Evolutionary conservation across 176 grass and related monocot species (phyloP).

Genomic region (Triticum timopheevii): DNA sequence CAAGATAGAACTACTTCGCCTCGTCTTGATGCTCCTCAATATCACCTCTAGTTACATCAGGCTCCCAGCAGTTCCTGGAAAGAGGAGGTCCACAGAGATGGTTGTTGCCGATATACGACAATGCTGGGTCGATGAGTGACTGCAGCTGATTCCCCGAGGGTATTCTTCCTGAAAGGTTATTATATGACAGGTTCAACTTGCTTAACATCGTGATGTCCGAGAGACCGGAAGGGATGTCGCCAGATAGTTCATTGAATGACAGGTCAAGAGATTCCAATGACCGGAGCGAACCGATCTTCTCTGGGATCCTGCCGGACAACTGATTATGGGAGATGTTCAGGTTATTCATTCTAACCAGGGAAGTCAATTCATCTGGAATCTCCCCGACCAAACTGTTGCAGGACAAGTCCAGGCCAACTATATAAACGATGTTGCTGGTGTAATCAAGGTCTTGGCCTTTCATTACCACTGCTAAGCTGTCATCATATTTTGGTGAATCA

Average conservation of each 20-base stretch:
- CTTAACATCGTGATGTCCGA: not conserved
- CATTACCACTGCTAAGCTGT: not conserved
- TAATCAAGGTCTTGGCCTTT: constrained; percentile 23
- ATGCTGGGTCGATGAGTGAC: not conserved
- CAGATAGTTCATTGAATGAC: constrained; percentile 23
- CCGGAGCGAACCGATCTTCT: not conserved
- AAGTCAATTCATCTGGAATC: constrained; percentile 14
- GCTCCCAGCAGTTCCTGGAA: not conserved
- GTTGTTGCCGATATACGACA: constrained; percentile 20
- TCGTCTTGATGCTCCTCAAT: not conserved
- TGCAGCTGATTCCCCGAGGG: constrained; percentile 17
- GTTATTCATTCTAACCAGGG: not conserved
- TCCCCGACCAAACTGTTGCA: constrained; percentile 32
- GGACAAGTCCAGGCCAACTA: constrained; percentile 32
- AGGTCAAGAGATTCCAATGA: constrained; percentile 45
- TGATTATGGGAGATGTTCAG: constrained; percentile 44
- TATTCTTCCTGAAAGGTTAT: constrained; percentile 45
- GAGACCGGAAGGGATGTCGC: not conserved
- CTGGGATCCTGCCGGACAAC: constrained; percentile 23
- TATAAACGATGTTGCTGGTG: not conserved
- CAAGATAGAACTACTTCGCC: not conserved
- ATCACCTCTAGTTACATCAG: not conserved
- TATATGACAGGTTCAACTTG: constrained; percentile 29
- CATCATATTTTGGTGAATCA: not conserved
- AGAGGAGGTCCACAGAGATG: constrained; percentile 35